Conservation (phyloP, 2,329 filamentous ascomycete genomes). For the Arthrobotrys sphaeroides region DNA sequence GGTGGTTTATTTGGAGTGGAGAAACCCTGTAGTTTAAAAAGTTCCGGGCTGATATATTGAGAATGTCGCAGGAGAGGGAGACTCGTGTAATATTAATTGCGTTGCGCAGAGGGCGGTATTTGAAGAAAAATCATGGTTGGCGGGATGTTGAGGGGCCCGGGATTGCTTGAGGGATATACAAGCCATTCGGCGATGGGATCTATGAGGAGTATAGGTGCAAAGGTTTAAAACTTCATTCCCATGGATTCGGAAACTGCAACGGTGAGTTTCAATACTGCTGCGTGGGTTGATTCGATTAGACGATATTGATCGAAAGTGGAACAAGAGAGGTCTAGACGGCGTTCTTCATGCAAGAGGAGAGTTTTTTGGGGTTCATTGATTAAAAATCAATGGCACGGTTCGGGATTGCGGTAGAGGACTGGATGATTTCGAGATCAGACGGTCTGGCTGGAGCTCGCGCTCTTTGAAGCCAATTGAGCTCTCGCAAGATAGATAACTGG, state of each 20-base stretch:
- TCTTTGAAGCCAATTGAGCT: slow-evolving; percentile 8
- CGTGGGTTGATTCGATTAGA: background rate
- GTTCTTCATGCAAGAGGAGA: background rate
- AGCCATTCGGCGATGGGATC: slow-evolving; percentile 3
- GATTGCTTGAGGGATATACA: slow-evolving; percentile 33
- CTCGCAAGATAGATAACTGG: background rate
- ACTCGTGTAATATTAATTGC: too few relatives aligned
- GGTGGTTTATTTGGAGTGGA: slow-evolving; percentile 1
- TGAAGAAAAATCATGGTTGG: slow-evolving; percentile 8
- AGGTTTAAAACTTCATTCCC: background rate
- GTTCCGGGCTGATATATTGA: background rate
- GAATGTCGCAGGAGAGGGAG: background rate
- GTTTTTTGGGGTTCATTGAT: background rate
- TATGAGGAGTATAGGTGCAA: background rate
- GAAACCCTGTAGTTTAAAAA: background rate
- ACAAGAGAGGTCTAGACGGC: slow-evolving; percentile 1
- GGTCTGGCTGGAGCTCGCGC: slow-evolving; percentile 4
- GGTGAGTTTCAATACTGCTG: background rate
- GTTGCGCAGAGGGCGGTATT: slow-evolving; percentile 39
- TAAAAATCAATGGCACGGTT: background rate
- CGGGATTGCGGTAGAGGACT: background rate
- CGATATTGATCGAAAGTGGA: background rate
- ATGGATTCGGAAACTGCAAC: background rate
- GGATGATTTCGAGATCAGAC: background rate
- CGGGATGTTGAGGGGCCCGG: background rate